These are phyloP conservation scores for Eucalyptus erythrocorys DNA, from an alignment of 345 rosid species.

Conservation along the genomic window DNA sequence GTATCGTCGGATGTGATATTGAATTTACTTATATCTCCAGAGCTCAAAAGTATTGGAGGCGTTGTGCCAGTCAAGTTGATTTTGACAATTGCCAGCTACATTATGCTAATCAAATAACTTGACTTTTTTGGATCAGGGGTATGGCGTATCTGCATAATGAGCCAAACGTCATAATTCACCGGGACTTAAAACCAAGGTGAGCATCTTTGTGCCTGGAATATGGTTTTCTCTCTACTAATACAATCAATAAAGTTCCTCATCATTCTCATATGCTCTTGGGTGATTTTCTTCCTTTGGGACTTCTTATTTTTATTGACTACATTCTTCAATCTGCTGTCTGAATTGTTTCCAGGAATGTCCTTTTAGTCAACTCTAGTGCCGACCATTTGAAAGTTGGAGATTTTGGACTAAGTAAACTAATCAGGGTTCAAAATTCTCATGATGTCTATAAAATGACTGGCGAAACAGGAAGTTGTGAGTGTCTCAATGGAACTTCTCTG, in stretches of 20 bases:
- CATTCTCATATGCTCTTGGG: not conserved
- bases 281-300: not conserved
- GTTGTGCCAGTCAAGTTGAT: not conserved
- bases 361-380: constrained; percentile 85
- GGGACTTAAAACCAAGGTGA: constrained; percentile 95
- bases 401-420: constrained; percentile 97
- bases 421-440: constrained; percentile 91
- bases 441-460: constrained; percentile 99
- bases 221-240: not conserved
- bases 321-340: not conserved
- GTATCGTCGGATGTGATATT: not conserved
- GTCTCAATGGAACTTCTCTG: not conserved
- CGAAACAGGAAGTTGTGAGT: constrained; percentile 98
- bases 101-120: not conserved
- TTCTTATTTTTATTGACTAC: not conserved
- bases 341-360: constrained; percentile 68
- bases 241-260: not conserved
- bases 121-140: constrained; percentile 43
- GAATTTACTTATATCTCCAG: not conserved
- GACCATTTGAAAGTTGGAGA: constrained; percentile 98
- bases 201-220: not conserved
- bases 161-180: constrained; percentile 91
- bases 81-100: not conserved
- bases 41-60: not conserved
- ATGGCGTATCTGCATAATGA: constrained; percentile 99